phyloP scores from a whole-genome alignment of 1,139 yeast species.

The Sugiyamaella castrensis region DNA sequence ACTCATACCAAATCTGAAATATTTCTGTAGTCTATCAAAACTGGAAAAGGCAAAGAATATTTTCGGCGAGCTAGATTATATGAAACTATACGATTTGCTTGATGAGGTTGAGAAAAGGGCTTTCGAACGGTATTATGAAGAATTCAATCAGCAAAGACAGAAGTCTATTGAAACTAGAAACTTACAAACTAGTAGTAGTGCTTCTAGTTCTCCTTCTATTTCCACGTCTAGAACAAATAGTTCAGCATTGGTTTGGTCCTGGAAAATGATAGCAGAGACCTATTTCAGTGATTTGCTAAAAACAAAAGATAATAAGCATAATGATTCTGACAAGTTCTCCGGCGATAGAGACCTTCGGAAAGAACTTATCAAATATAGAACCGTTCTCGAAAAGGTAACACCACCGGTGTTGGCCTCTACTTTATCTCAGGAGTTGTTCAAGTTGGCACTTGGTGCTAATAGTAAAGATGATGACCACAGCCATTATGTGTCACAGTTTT shows the following conservation, averaged over 20 bases:
- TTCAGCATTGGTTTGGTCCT: constrained; percentile 11
- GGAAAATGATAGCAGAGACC: constrained; percentile 53
- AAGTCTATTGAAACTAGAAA: constrained; percentile 58
- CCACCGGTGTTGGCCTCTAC: constrained; percentile 1
- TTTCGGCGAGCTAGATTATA: constrained; percentile 22
- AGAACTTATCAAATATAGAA: background rate
- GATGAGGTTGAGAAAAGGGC: constrained; percentile 46
- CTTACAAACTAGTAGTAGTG: constrained; percentile 38
- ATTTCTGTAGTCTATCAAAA: background rate
- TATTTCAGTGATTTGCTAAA: constrained; percentile 52
- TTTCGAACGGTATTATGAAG: constrained; percentile 64
- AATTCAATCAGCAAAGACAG: constrained; percentile 68
- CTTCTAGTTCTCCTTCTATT: too few relatives aligned
- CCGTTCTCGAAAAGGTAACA: background rate
- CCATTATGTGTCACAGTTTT: constrained; percentile 5
- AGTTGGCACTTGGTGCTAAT: background rate
- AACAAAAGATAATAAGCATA: background rate
- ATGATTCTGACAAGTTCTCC: too few relatives aligned
- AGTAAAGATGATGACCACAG: constrained; percentile 3
- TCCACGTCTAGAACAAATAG: constrained; percentile 33
- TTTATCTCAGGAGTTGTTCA: constrained; percentile 7
- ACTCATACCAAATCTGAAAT: constrained; percentile 4
- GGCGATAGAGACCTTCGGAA: background rate
- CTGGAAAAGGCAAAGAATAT: constrained; percentile 9
- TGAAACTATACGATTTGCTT: constrained; percentile 25